Evolutionary conservation across 345 rosid species (phyloP), one percentile per base, ranked within the genome.

Genomic region (Gossypium australe): DNA sequence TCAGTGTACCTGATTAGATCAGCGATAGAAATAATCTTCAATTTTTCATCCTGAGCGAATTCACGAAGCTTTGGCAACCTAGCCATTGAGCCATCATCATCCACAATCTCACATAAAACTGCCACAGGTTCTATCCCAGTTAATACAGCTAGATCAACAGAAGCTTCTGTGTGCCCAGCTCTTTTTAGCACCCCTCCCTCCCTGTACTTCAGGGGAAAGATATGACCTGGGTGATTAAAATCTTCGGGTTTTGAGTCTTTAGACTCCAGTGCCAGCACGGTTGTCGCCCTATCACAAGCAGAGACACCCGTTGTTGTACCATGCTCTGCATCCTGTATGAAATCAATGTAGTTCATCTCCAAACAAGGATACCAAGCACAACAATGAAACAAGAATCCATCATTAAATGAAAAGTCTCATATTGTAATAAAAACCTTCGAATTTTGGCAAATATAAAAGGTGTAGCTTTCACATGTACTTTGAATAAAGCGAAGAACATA

Each of bases 21-120:
- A 41, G 97, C 92, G 55, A 91, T 89, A 2, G 97, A 92, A 63
- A 94, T 80, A 12, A 92, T 86, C 73, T 91, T 92, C 83, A 94
- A 78, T 73, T 84, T 87, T 83, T 91, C 85, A 12, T 63, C 83
- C 78, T 79, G 25, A 11, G 95, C 90, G 73, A 94, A 92, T 59
- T 92, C 80, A 20, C 81, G 86, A 55, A 92, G 95, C 76, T 85
- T 89, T 68, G 97, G 97, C 74, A 94, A 82, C 81, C 97, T 88
- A 80, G 98, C 98, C 98, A 94, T 94, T 51, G 98, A 94, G 57
- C 98, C 98, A 84, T 94, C 98, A 75, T 94, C 94, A 82, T 94
- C 98, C 57, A 92, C 97, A 82, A 94, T 78, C 87, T 92, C 98
- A 71, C 95, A 92, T 53, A 94, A 72, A 69, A 89, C 92, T n/a